A percentile compares a stretch with the other conserved stretches of the same genome.
These are phyloP conservation scores for Tubosaeta brunneosetosa DNA, from an alignment of 768 basidiomycete genomes.

Conservation along the genomic window DNA sequence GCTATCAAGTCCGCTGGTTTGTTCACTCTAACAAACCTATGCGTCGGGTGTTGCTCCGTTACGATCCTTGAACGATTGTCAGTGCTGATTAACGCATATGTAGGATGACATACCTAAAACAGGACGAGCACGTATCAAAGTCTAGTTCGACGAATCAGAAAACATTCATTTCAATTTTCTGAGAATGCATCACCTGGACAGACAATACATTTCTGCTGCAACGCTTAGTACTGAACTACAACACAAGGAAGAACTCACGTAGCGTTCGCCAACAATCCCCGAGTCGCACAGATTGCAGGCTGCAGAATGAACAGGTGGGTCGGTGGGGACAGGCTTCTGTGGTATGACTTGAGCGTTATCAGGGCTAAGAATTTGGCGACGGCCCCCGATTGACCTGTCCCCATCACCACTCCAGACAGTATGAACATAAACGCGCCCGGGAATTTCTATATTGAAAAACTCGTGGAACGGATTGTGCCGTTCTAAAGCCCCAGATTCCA, in stretches of 20 bases:
- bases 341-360: background rate
- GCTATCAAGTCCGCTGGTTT: constrained; percentile 56
- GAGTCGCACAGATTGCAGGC: constrained; percentile 77
- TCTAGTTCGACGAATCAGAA: constrained; percentile 35
- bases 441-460: constrained; percentile 65
- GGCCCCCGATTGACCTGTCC: constrained; percentile 29
- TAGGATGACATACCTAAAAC: constrained; percentile 50
- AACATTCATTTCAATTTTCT: background rate
- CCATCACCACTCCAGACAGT: constrained; percentile 37
- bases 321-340: background rate
- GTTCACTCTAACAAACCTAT: constrained; percentile 64
- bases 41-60: constrained; percentile 67
- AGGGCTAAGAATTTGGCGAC: background rate
- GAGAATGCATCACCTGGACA: constrained; percentile 48
- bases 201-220: constrained; percentile 63
- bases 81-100: background rate
- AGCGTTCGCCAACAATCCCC: constrained; percentile 63
- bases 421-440: constrained; percentile 63
- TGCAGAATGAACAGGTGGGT: constrained; percentile 49
- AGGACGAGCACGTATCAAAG: constrained; percentile 69
- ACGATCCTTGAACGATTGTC: constrained; percentile 46
- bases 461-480: constrained; percentile 60
- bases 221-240: constrained; percentile 1
- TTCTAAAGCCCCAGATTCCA: constrained; percentile 44
- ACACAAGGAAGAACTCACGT: constrained; percentile 42